A percentile compares a stretch with the other conserved stretches of the same genome.
phyloP scores from a whole-genome alignment of 2,329 filamentous ascomycete genomes.

The Microsporum canis region DNA sequence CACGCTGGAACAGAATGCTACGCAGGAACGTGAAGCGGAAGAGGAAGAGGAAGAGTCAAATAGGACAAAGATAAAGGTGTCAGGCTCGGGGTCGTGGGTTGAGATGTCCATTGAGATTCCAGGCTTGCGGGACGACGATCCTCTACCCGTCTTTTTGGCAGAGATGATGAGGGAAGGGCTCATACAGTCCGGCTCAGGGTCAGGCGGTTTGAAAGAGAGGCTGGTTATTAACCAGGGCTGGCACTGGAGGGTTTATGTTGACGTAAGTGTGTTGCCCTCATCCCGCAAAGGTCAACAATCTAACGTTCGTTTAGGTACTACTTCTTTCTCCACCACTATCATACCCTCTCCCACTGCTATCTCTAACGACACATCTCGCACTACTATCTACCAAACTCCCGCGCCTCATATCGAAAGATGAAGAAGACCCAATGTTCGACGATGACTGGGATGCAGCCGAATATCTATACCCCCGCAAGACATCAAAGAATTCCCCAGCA shows the following conservation, averaged over 20 bases:
- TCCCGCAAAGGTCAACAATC: slow-evolving; percentile 2
- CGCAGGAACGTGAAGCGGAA: slow-evolving; percentile 18
- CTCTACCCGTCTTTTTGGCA: slow-evolving; percentile 72
- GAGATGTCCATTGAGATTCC: slow-evolving; percentile 88
- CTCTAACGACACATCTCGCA: slow-evolving; percentile 84
- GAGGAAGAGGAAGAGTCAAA: slow-evolving; percentile 17
- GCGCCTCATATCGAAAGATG: slow-evolving; percentile 70
- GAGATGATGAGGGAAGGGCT: slow-evolving; percentile 84
- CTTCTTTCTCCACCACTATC: slow-evolving; percentile 87
- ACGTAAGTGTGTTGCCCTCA: slow-evolving; percentile 47
- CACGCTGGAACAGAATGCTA: slow-evolving; percentile 27
- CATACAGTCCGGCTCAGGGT: slow-evolving; percentile 60
- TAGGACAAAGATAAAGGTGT: slow-evolving; percentile 17
- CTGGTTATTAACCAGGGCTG: slow-evolving; percentile 82
- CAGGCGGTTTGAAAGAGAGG: slow-evolving; percentile 55
- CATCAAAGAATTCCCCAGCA: slow-evolving; percentile 16
- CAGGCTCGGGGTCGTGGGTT: slow-evolving; percentile 59
- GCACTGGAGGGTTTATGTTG: slow-evolving; percentile 93
- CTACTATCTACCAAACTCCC: slow-evolving; percentile 80
- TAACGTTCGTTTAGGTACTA: slow-evolving; percentile 54
- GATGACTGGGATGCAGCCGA: slow-evolving; percentile 88
- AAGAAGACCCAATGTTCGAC: slow-evolving; percentile 95
- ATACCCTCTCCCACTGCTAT: slow-evolving; percentile 85
- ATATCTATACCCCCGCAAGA: slow-evolving; percentile 56
- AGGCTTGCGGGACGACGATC: slow-evolving; percentile 80